These are phyloP conservation scores for Actinomucor elegans DNA, from an alignment of 371 early-diverging fungal genomes.

Conservation along the genomic window DNA sequence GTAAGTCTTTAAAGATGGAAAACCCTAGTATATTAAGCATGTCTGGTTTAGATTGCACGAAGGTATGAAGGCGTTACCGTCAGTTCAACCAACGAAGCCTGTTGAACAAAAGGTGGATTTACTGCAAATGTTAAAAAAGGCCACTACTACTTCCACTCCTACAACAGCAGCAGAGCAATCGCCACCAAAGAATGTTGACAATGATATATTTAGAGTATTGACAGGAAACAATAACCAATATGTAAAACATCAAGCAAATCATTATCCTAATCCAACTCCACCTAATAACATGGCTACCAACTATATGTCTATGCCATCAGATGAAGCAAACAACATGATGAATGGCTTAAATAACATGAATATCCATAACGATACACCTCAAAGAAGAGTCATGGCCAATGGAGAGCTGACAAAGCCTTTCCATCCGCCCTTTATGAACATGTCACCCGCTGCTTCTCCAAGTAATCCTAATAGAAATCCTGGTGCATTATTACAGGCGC, in stretches of 20 bases:
- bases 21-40: neutral
- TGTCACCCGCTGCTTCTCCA: conserved; percentile 36
- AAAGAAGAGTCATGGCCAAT: conserved; percentile 12
- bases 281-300: conserved; percentile 14
- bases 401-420: conserved; percentile 26
- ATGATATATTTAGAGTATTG: conserved; percentile 14
- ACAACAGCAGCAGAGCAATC: conserved; percentile 8
- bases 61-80: conserved; percentile 27
- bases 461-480: conserved; percentile 38
- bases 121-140: conserved; percentile 31
- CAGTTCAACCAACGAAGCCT: conserved; percentile 3
- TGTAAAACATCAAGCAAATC: conserved; percentile 13
- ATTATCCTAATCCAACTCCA: neutral
- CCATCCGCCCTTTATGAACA: conserved; percentile 31
- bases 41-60: conserved; percentile 20
- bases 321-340: conserved; percentile 5
- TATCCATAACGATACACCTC: neutral
- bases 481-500: conserved; percentile 44
- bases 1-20: conserved; percentile 35
- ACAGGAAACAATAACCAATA: conserved; percentile 4
- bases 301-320: conserved; percentile 3
- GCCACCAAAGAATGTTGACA: conserved; percentile 7
- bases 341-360: neutral
- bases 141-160: conserved; percentile 6
- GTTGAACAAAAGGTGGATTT: conserved; percentile 27